A percentile compares a stretch with the other conserved stretches of the same genome.
Evolutionary conservation across 331 rosid species (phyloP).

Genomic region (Dryas integrifolia): DNA sequence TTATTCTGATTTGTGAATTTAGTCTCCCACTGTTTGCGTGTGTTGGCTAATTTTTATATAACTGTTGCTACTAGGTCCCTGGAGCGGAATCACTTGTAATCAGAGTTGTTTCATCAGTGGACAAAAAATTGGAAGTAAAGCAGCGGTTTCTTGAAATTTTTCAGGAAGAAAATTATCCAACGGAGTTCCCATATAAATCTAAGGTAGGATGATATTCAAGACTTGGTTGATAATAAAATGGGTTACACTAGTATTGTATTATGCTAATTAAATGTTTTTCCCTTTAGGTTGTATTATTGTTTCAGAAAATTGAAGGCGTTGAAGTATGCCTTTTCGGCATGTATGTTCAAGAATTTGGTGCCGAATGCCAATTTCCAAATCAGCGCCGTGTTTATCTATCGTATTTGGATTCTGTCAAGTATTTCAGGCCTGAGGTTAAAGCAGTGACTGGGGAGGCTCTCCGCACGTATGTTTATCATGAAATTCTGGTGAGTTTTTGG

Average conservation of each 20-base stretch:
- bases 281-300: conserved; percentile 49
- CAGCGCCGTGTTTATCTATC: conserved; percentile 97
- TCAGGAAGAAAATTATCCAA: conserved; percentile 92
- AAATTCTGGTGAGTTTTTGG: conserved; percentile 66
- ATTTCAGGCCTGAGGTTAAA: conserved; percentile 88
- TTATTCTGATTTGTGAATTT: not conserved
- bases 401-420: conserved; percentile 94
- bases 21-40: not conserved
- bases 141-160: conserved; percentile 87
- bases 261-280: conserved; percentile 1
- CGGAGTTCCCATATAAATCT: conserved; percentile 92
- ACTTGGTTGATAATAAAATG: not conserved
- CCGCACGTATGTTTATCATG: conserved; percentile 94
- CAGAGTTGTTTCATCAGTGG: conserved; percentile 95
- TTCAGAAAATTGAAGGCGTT: conserved; percentile 86
- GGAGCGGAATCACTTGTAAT: conserved; percentile 86
- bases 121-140: conserved; percentile 96
- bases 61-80: conserved; percentile 63
- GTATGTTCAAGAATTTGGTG: conserved; percentile 98
- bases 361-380: conserved; percentile 84
- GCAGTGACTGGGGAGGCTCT: conserved; percentile 92
- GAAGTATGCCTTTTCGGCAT: conserved; percentile 98
- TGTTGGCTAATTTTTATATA: conserved; percentile 20
- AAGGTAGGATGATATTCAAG: conserved; percentile 48
- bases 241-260: not conserved